These are phyloP conservation scores for Aspergillus taichungensis DNA, from an alignment of 495 filamentous ascomycete genomes.

Conservation along the genomic window DNA sequence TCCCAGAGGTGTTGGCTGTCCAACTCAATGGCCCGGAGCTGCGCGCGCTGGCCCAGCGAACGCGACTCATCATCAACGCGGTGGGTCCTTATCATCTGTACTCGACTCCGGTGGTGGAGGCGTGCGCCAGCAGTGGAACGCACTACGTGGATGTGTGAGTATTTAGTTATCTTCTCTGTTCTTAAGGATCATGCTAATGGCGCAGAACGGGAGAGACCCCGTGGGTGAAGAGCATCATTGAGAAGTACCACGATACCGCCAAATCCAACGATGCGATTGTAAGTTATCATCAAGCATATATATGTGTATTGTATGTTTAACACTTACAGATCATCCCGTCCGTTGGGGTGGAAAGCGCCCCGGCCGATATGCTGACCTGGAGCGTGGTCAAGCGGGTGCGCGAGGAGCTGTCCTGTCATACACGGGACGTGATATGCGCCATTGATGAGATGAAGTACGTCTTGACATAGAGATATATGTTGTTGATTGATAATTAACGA, in stretches of 20 bases:
- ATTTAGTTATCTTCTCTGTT: not conserved
- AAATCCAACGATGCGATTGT: conserved; percentile 67
- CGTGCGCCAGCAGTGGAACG: conserved; percentile 81
- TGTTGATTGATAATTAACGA: too few relatives aligned
- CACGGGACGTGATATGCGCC: conserved; percentile 49
- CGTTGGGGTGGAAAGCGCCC: conserved; percentile 77
- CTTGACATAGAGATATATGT: too few relatives aligned
- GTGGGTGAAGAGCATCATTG: conserved; percentile 70
- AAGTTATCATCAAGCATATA: conserved; percentile 9
- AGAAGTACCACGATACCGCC: conserved; percentile 69
- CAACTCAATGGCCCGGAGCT: conserved; percentile 57
- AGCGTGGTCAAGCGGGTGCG: conserved; percentile 56
- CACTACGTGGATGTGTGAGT: conserved; percentile 76
- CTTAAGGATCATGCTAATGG: not conserved
- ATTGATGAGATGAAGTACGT: conserved; percentile 54
- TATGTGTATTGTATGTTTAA: conserved; percentile 15
- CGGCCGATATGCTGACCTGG: conserved; percentile 72
- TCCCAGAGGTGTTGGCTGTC: conserved; percentile 51
- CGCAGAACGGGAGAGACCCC: conserved; percentile 71
- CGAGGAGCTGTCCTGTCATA: conserved; percentile 45
- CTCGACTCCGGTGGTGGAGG: conserved; percentile 72
- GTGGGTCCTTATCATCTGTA: conserved; percentile 77
- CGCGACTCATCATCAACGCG: conserved; percentile 69
- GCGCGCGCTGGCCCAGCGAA: conserved; percentile 60
- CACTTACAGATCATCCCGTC: conserved; percentile 66